phyloP scores from a whole-genome alignment of 2,329 filamentous ascomycete species.

The Acrodontium crateriforme region DNA sequence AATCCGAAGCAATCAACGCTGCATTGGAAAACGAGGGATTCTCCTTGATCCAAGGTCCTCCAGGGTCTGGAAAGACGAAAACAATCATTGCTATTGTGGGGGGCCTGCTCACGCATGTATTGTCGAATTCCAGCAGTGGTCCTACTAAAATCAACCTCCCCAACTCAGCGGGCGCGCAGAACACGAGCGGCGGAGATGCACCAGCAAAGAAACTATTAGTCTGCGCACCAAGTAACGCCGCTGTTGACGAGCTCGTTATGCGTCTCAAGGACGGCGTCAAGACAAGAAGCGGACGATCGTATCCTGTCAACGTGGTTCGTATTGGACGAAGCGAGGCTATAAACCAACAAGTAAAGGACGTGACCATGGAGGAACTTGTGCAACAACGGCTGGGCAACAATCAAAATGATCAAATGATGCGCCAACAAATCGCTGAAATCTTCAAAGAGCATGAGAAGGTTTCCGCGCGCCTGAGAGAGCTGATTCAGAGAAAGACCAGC shows the following conservation, averaged over 20 bases:
- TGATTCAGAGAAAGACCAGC: slow-evolving; percentile 54
- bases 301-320: slow-evolving; percentile 76
- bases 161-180: slow-evolving; percentile 9
- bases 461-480: slow-evolving; percentile 52
- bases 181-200: slow-evolving; percentile 10
- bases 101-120: slow-evolving; percentile 54
- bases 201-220: slow-evolving; percentile 75
- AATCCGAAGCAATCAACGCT: slow-evolving; percentile 82
- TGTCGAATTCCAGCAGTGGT: slow-evolving; percentile 30
- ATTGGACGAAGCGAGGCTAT: slow-evolving; percentile 86
- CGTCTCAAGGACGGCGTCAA: slow-evolving; percentile 80
- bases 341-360: slow-evolving; percentile 74
- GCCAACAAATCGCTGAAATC: slow-evolving; percentile 47
- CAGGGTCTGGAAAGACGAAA: slow-evolving; percentile 91
- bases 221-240: slow-evolving; percentile 96
- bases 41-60: slow-evolving; percentile 87
- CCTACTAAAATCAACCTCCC: slow-evolving; percentile 25
- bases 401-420: slow-evolving; percentile 25
- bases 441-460: slow-evolving; percentile 53
- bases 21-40: slow-evolving; percentile 94
- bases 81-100: slow-evolving; percentile 96
- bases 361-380: slow-evolving; percentile 87
- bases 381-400: slow-evolving; percentile 47
- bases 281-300: slow-evolving; percentile 55
- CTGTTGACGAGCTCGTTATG: slow-evolving; percentile 89